phyloP scores from a whole-genome alignment of 2,329 filamentous ascomycete species.

The Incumbomyces delicatus region DNA sequence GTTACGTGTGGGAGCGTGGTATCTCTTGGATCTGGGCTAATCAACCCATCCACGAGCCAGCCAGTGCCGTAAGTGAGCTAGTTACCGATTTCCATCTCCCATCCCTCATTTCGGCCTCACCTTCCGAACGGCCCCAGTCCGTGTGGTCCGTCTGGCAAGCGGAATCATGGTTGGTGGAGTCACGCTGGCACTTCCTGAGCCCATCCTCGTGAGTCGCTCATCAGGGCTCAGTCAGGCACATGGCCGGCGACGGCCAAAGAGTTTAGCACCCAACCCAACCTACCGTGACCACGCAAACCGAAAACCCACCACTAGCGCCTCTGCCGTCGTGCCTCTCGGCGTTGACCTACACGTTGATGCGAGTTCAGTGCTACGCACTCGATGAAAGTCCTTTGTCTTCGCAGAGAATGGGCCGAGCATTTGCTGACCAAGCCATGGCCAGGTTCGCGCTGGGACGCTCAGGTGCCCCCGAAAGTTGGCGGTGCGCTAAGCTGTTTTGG shows the following conservation, averaged over 20 bases:
- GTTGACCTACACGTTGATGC: not conserved
- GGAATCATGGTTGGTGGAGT: constrained; percentile 6
- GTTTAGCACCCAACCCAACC: constrained; percentile 1
- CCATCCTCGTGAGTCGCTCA: constrained; percentile 1
- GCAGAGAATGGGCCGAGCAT: no score
- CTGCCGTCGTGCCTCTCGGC: constrained; percentile 6
- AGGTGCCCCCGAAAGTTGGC: not conserved
- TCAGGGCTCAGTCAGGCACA: no score
- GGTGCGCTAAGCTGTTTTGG: constrained; percentile 18
- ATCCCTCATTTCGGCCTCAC: constrained; percentile 3
- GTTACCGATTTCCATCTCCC: not conserved
- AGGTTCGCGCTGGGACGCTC: no score
- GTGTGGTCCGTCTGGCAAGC: not conserved
- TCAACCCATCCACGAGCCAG: constrained; percentile 4
- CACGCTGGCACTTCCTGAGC: constrained; percentile 2
- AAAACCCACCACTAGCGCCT: constrained; percentile 10
- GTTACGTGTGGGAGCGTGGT: constrained; percentile 2
- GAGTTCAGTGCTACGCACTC: not conserved
- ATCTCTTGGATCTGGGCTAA: constrained; percentile 4
- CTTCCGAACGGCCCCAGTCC: constrained; percentile 4
- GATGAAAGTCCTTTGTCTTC: not conserved
- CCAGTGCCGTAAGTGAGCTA: constrained; percentile 5
- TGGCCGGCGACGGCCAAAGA: constrained; percentile 4
- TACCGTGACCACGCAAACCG: not conserved
- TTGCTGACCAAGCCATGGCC: not conserved